phyloP scores from a whole-genome alignment of 2,329 filamentous ascomycete genomes.

The Exophiala oligosperma region DNA sequence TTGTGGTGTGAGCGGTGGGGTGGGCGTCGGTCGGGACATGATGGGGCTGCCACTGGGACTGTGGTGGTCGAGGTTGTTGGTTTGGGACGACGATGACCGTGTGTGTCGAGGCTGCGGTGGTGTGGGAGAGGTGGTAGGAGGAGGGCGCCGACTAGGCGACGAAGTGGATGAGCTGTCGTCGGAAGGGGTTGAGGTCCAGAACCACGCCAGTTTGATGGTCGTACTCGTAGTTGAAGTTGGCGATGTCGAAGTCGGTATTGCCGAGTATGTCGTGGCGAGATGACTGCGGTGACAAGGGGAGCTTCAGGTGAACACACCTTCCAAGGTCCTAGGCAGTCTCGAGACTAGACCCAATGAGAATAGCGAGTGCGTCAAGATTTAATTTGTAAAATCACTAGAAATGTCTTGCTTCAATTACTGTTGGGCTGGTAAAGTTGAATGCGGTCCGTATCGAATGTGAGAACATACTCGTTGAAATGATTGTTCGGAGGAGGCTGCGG shows the following conservation, averaged over 20 bases:
- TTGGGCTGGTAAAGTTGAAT: no score
- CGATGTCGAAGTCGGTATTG: background rate
- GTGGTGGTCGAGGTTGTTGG: background rate
- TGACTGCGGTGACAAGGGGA: background rate
- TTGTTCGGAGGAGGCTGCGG: background rate
- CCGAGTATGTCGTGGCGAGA: background rate
- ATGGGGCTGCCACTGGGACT: slow-evolving; percentile 5
- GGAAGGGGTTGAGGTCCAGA: slow-evolving; percentile 22
- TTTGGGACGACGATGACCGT: background rate
- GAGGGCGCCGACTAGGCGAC: slow-evolving; percentile 8
- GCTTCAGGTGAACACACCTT: no score
- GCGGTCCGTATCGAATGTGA: background rate
- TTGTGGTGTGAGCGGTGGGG: slow-evolving; percentile 61
- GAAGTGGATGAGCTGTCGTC: background rate
- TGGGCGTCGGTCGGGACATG: slow-evolving; percentile 40
- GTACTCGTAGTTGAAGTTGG: background rate
- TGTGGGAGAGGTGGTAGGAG: background rate
- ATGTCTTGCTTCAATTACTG: no score
- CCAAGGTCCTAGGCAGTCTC: no score
- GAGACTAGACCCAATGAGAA: no score
- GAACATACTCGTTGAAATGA: background rate
- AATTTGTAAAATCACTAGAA: no score
- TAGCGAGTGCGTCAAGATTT: no score
- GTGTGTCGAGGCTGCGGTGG: background rate
- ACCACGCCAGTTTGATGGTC: slow-evolving; percentile 31